These are phyloP conservation scores for Melanogaster broomeanus DNA, from an alignment of 768 basidiomycete genomes.

Conservation along the genomic window DNA sequence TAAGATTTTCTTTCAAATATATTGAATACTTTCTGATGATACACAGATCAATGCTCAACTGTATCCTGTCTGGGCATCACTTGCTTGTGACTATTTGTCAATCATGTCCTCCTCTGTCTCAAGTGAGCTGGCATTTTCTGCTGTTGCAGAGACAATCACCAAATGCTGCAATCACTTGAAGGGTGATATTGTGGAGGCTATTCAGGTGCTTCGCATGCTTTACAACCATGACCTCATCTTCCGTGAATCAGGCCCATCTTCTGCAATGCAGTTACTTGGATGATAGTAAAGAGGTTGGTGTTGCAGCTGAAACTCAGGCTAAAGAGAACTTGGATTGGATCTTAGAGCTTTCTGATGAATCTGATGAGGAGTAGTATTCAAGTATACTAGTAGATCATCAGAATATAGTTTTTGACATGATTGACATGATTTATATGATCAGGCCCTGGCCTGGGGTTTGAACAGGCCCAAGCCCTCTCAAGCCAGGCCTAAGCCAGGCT, in stretches of 20 bases:
- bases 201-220: conserved; percentile 33
- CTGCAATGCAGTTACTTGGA: background rate
- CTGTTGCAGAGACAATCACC: conserved; percentile 40
- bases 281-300: background rate
- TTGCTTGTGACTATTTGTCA: conserved; percentile 38
- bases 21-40: too few species aligned
- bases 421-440: too few species aligned
- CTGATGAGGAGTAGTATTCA: background rate
- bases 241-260: background rate
- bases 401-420: too few species aligned
- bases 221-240: conserved; percentile 21
- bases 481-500: too few species aligned
- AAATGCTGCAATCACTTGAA: conserved; percentile 37
- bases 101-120: conserved; percentile 41
- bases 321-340: background rate
- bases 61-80: conserved; percentile 36
- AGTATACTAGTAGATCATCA: background rate
- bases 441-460: too few species aligned
- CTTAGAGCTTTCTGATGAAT: background rate
- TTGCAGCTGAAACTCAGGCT: background rate
- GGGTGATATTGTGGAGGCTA: conserved; percentile 36
- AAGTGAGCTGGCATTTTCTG: conserved; percentile 41
- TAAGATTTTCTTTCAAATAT: too few species aligned
- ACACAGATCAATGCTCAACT: conserved; percentile 22
- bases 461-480: too few species aligned